phyloP scores from a whole-genome alignment of 139 green algal genomes.

The Tetraselmis chui region DNA sequence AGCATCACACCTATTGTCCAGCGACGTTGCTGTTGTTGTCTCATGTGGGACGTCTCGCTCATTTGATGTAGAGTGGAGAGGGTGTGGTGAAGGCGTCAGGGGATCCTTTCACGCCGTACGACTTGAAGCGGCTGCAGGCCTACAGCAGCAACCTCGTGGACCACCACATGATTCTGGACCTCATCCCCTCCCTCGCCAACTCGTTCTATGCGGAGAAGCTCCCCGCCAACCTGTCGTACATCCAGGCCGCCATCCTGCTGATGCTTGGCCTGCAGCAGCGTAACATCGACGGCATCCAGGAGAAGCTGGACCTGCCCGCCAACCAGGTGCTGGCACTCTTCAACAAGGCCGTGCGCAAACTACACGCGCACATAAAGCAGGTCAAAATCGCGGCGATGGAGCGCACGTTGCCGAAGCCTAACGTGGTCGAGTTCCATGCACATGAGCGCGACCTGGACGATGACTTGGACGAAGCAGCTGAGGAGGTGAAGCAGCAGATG shows the following conservation, averaged over 20 bases:
- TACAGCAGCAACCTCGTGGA: slow-evolving; percentile 92
- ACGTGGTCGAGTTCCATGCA: slow-evolving; percentile 15
- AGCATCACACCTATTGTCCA: no score
- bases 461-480: slow-evolving; percentile 76
- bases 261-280: slow-evolving; percentile 63
- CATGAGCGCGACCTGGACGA: slow-evolving; percentile 61
- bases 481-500: slow-evolving; percentile 12
- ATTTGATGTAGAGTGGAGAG: slow-evolving; percentile 26
- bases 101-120: slow-evolving; percentile 57
- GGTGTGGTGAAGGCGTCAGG: slow-evolving; percentile 48
- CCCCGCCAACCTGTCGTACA: slow-evolving; percentile 73
- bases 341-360: slow-evolving; percentile 86
- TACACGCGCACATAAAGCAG: slow-evolving; percentile 61
- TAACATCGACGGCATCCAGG: slow-evolving; percentile 48
- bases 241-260: slow-evolving; percentile 77
- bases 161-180: slow-evolving; percentile 88
- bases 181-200: slow-evolving; percentile 65
- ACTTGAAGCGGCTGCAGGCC: slow-evolving; percentile 89
- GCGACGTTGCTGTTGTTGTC: no score
- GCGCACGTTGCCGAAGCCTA: slow-evolving; percentile 43
- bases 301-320: slow-evolving; percentile 63
- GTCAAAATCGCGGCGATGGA: slow-evolving; percentile 62
- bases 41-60: no score
- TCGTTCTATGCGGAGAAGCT: slow-evolving; percentile 75
- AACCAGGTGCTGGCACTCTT: slow-evolving; percentile 88